These are phyloP conservation scores for Salix viminalis DNA, from an alignment of 345 rosid genomes.

Conservation along the genomic window DNA sequence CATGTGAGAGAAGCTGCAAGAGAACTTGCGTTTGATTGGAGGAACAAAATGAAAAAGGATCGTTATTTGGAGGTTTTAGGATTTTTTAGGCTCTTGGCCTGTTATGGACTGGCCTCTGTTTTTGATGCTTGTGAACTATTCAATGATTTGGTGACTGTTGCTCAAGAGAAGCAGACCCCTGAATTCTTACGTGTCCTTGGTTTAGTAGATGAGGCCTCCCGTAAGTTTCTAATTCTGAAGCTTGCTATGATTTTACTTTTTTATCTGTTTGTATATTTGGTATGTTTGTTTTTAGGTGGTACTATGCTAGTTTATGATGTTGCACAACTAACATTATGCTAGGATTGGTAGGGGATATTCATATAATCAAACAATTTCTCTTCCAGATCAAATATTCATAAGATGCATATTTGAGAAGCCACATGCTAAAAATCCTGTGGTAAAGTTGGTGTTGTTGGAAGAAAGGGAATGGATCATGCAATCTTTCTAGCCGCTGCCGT, in stretches of 20 bases:
- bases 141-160: constrained; percentile 24
- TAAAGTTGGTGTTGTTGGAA: too few relatives aligned
- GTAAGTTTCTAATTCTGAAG: constrained; percentile 15
- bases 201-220: constrained; percentile 21
- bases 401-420: too few relatives aligned
- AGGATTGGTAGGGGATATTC: too few relatives aligned
- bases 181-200: constrained; percentile 32
- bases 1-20: constrained; percentile 36
- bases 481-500: too few relatives aligned
- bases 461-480: too few relatives aligned
- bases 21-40: constrained; percentile 31
- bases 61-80: constrained; percentile 28
- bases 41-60: constrained; percentile 18
- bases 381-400: too few relatives aligned
- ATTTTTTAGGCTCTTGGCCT: constrained; percentile 44
- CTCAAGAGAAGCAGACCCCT: constrained; percentile 25
- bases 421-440: too few relatives aligned
- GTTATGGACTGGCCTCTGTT: constrained; percentile 27
- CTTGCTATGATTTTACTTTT: not conserved
- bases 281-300: not conserved
- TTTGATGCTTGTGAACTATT: constrained; percentile 30
- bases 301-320: too few relatives aligned
- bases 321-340: too few relatives aligned
- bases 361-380: too few relatives aligned
- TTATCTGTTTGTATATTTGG: not conserved